These are phyloP conservation scores for Erythrophleum fordii DNA, from an alignment of 306 rosid genomes.

Conservation along the genomic window DNA sequence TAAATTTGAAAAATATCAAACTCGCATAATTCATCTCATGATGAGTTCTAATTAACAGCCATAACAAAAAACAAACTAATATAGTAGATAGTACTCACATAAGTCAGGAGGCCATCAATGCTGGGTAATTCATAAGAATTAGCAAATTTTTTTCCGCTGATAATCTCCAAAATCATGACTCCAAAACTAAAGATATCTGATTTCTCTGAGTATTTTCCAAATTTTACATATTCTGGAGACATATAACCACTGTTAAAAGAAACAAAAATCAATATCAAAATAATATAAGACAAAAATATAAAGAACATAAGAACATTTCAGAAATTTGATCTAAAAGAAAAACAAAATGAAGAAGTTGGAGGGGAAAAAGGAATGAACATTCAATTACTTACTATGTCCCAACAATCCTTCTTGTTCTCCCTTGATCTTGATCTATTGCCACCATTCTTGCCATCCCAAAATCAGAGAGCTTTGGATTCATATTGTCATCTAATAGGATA, in stretches of 20 bases:
- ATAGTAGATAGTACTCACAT: constrained; percentile 18
- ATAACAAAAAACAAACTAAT: background rate
- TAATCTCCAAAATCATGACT: constrained; percentile 47
- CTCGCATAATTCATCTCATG: too few species aligned
- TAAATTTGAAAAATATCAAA: background rate
- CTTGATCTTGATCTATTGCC: constrained; percentile 31
- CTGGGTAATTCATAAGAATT: background rate
- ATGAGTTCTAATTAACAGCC: too few species aligned
- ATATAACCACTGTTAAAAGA: constrained; percentile 43
- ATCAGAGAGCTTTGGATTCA: constrained; percentile 57
- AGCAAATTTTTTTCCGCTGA: constrained; percentile 42
- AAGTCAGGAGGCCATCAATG: constrained; percentile 12
- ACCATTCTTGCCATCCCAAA: constrained; percentile 57
- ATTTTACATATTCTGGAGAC: constrained; percentile 51
- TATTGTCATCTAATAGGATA: constrained; percentile 39
- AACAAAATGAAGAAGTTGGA: background rate
- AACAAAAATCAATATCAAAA: background rate
- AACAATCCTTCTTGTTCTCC: constrained; percentile 39
- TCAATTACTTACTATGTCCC: constrained; percentile 55
- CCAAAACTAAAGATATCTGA: constrained; percentile 55
- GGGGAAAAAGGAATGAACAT: background rate
- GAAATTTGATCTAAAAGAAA: background rate
- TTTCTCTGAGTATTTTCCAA: constrained; percentile 46
- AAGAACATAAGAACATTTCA: background rate
- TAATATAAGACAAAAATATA: background rate